Evolutionary conservation across 139 green algal genomes (phyloP), one percentile per base, ranked within the genome.

Genomic region (Yamagishiella unicocca): DNA sequence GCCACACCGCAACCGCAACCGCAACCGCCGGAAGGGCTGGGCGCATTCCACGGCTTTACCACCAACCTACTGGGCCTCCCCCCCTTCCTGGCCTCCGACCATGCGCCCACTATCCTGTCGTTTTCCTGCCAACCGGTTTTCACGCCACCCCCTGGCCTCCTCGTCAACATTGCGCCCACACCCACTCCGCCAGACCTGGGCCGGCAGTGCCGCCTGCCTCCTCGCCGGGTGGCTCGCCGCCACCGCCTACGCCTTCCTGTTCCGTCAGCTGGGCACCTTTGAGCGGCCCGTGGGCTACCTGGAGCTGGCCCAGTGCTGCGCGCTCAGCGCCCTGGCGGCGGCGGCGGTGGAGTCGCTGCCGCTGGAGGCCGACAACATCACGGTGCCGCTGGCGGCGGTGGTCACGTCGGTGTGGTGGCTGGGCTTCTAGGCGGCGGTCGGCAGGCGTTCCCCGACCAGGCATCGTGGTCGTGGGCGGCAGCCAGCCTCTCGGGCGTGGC

Each of bases 301-400:
- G 42, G 43, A 66, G 62, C 61, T 86, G 80, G 27, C 31, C 4
- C 42, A 40, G 62, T 62, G 80, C 22, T 67, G 64, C 24, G 1
- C 21, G 80, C 45, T 77, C 31, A 12, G 10, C 6, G 42, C 64
- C 0, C 24, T 22, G 19, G 80, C 21, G 80, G 80, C 38, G 31
- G 31, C 64, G 64, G 37, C 38, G 64, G 80, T 46, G 80, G 80
- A 86, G 80, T 86, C 80, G 22, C 64, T 86, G 42, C 80, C 80
- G n/a, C 62, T 86, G n/a, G 62, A 67, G 40, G 80, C 22, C 0
- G 80, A 86, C 42, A 86, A 86, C 42, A 31, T 86, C 21, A 64
- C 24, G 64, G 80, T 86, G n/a, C 61, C 80, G 61, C 64, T 86
- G 64, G 62, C 80, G 31, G 43, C 45, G 12, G 80, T 45, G 31